These are phyloP conservation scores for Rutidosis leptorrhynchoides DNA, from an alignment of 129 eudicot genomes.

Conservation along the genomic window DNA sequence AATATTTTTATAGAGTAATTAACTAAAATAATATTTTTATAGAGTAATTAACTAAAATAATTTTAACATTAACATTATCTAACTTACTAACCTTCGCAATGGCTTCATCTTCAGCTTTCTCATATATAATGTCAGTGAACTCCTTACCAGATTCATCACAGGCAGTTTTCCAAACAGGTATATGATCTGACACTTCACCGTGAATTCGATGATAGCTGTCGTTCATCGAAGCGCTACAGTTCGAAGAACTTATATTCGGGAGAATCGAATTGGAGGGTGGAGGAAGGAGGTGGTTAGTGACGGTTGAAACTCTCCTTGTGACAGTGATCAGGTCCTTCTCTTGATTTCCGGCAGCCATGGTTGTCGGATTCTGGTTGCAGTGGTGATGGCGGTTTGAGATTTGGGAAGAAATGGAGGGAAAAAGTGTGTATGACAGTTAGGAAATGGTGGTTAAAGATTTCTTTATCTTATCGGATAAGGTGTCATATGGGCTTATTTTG, in stretches of 20 bases:
- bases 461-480: slow-evolving; percentile 37
- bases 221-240: slow-evolving; percentile 43
- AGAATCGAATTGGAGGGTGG: slow-evolving; percentile 13
- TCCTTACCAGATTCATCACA: slow-evolving; percentile 64
- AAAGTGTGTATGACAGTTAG: neutral
- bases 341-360: slow-evolving; percentile 41
- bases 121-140: slow-evolving; percentile 72
- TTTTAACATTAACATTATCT: no score
- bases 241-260: slow-evolving; percentile 16
- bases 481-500: slow-evolving; percentile 20
- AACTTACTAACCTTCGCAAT: slow-evolving; percentile 65
- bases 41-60: no score
- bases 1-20: no score
- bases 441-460: slow-evolving; percentile 25
- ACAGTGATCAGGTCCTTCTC: slow-evolving; percentile 37
- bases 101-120: slow-evolving; percentile 86
- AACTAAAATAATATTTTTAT: no score
- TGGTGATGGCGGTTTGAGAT: slow-evolving; percentile 3
- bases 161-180: slow-evolving; percentile 58
- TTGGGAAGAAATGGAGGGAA: slow-evolving; percentile 37
- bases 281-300: slow-evolving; percentile 58
- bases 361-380: neutral
- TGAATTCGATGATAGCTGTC: slow-evolving; percentile 78
- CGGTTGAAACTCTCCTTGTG: slow-evolving; percentile 56
- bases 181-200: slow-evolving; percentile 53